Evolutionary conservation across 2,329 filamentous ascomycete genomes (phyloP).

Genomic region (Myriosclerotinia scirpicola): DNA sequence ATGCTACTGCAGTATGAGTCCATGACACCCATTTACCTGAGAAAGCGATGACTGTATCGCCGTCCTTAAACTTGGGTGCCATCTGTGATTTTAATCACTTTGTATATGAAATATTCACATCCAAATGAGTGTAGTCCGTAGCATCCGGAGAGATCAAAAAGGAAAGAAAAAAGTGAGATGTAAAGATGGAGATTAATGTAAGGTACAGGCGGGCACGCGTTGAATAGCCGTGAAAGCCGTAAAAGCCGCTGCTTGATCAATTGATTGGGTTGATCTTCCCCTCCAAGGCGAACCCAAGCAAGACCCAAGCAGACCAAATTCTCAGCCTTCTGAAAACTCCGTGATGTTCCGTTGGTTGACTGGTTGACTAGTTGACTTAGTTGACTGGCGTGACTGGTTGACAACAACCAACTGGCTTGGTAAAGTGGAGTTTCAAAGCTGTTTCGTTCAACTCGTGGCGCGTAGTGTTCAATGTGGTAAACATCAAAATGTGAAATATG

Average conservation of each 20-base stretch:
- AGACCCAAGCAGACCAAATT: neutral
- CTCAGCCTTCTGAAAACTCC: conserved; percentile 13
- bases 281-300: neutral
- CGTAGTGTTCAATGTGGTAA: neutral
- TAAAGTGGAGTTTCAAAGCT: neutral
- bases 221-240: conserved; percentile 2
- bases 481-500: neutral
- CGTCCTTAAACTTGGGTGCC: conserved; percentile 60
- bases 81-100: conserved; percentile 39
- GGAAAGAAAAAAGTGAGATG: neutral
- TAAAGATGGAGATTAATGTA: conserved; percentile 15
- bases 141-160: conserved; percentile 30
- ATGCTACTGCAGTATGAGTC: conserved; percentile 80
- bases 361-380: neutral
- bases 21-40: conserved; percentile 90
- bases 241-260: neutral
- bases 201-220: conserved; percentile 13
- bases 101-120: conserved; percentile 33
- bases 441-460: conserved; percentile 9
- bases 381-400: too few relatives aligned
- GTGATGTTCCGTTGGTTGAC: neutral
- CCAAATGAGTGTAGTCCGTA: conserved; percentile 36
- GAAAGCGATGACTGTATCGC: conserved; percentile 61
- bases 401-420: too few relatives aligned
- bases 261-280: conserved; percentile 1